Evolutionary conservation across 192 early-diverging fungal species (phyloP).

Genomic region (Rhizoclosmatium sp.): DNA sequence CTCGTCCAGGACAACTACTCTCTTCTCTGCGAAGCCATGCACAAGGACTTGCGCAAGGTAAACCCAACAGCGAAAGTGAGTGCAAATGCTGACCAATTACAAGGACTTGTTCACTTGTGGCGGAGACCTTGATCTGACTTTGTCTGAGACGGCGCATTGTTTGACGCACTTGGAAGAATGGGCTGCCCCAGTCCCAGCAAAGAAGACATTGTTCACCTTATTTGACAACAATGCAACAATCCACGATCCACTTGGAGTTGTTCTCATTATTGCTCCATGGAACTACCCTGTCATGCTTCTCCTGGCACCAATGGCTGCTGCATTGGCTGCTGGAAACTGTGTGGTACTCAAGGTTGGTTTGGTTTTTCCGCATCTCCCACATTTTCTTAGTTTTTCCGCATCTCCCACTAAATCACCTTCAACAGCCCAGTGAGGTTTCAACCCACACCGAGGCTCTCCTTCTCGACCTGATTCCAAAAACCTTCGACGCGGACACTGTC

Average conservation of each 20-base stretch:
- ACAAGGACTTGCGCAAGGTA: conserved; percentile 41
- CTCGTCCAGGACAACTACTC: conserved; percentile 44
- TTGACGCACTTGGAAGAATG: conserved; percentile 53
- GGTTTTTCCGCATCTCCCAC: background rate
- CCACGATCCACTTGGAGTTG: conserved; percentile 77
- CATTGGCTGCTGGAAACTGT: conserved; percentile 91
- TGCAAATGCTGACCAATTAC: background rate
- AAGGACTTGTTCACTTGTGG: background rate
- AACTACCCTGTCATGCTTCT: conserved; percentile 63
- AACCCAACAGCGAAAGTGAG: background rate
- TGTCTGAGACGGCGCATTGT: conserved; percentile 40
- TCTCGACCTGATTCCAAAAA: conserved; percentile 69
- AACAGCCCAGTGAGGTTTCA: conserved; percentile 83
- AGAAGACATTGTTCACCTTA: conserved; percentile 22
- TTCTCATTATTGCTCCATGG: conserved; percentile 36
- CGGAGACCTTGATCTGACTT: conserved; percentile 19
- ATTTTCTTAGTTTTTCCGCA: background rate
- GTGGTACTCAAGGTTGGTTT: conserved; percentile 50
- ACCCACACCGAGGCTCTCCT: conserved; percentile 70
- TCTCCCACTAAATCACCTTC: background rate
- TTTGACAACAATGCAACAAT: conserved; percentile 40
- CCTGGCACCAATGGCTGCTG: conserved; percentile 76
- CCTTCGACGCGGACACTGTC: conserved; percentile 73
- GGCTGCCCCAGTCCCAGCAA: conserved; percentile 26
- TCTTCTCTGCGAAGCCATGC: conserved; percentile 38